Conservation (phyloP, 1,284 basidiomycete species). For the Austroboletus niveus region DNA sequence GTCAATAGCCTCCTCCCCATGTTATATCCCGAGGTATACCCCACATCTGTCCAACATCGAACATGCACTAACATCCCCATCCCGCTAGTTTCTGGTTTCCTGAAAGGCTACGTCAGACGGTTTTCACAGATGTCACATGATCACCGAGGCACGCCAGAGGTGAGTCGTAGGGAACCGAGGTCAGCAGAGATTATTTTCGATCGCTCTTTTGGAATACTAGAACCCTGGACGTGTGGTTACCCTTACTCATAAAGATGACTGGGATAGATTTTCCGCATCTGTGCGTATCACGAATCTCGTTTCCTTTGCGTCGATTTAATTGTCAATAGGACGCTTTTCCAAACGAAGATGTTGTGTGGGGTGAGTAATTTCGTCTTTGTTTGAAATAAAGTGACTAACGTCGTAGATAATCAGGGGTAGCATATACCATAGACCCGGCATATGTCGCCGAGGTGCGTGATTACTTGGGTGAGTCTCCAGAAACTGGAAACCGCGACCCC, state of each 20-base stretch:
- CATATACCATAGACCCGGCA: slow-evolving; percentile 79
- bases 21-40: slow-evolving; percentile 54
- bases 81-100: slow-evolving; percentile 65
- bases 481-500: background rate
- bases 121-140: slow-evolving; percentile 89
- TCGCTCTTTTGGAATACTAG: slow-evolving; percentile 34
- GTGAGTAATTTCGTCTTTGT: slow-evolving; percentile 34
- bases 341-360: slow-evolving; percentile 82
- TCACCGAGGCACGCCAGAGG: slow-evolving; percentile 81
- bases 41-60: background rate
- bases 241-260: slow-evolving; percentile 80
- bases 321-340: slow-evolving; percentile 66
- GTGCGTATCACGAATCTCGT: slow-evolving; percentile 37
- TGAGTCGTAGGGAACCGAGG: slow-evolving; percentile 25
- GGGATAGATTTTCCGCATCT: slow-evolving; percentile 67
- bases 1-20: slow-evolving; percentile 67
- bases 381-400: background rate
- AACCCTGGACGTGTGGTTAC: slow-evolving; percentile 86
- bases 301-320: background rate
- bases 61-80: background rate
- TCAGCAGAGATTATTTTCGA: background rate
- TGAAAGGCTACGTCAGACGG: slow-evolving; percentile 83
- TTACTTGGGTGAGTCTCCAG: slow-evolving; percentile 62
- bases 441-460: slow-evolving; percentile 74
- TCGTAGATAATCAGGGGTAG: slow-evolving; percentile 50